A percentile compares a stretch with the other conserved stretches of the same genome.
Conservation (phyloP, 768 basidiomycete species). For the Rhodotorula diobovata region DNA sequence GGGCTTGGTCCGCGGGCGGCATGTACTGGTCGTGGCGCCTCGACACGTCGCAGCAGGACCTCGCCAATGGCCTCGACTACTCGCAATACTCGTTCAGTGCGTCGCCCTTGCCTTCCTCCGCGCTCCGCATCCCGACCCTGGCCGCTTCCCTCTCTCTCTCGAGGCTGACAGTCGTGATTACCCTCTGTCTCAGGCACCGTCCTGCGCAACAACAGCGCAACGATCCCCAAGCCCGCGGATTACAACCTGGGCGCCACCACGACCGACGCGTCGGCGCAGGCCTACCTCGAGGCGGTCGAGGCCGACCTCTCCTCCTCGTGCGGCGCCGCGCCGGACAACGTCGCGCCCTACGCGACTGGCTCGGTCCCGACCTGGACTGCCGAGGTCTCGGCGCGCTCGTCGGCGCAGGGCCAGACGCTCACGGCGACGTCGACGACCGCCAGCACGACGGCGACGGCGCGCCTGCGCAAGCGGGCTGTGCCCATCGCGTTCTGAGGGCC, state of each 20-base stretch:
- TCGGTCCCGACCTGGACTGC: constrained; percentile 16
- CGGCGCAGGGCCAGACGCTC: constrained; percentile 10
- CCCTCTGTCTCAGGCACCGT: constrained; percentile 15
- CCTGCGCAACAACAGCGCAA: constrained; percentile 17
- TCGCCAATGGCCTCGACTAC: constrained; percentile 33
- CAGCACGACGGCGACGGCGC: constrained; percentile 12
- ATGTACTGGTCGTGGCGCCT: constrained; percentile 32
- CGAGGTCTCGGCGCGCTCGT: constrained; percentile 12
- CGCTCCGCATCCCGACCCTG: too few species aligned
- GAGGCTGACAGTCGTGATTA: not conserved
- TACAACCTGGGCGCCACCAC: constrained; percentile 27
- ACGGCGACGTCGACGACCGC: constrained; percentile 19
- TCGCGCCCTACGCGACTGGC: constrained; percentile 21
- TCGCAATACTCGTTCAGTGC: constrained; percentile 14
- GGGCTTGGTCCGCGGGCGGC: constrained; percentile 39
- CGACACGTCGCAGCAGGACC: constrained; percentile 15
- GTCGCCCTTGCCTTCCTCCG: not conserved
- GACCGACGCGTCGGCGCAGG: not conserved
- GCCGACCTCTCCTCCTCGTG: constrained; percentile 14
- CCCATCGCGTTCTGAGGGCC: not conserved
- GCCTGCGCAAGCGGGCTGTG: not conserved
- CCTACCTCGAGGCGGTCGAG: constrained; percentile 15
- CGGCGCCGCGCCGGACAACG: constrained; percentile 19
- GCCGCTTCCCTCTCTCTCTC: not conserved
- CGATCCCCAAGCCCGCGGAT: constrained; percentile 18